phyloP scores from a whole-genome alignment of 805 yeast genomes.

The Wickerhamiella hasegawae region DNA sequence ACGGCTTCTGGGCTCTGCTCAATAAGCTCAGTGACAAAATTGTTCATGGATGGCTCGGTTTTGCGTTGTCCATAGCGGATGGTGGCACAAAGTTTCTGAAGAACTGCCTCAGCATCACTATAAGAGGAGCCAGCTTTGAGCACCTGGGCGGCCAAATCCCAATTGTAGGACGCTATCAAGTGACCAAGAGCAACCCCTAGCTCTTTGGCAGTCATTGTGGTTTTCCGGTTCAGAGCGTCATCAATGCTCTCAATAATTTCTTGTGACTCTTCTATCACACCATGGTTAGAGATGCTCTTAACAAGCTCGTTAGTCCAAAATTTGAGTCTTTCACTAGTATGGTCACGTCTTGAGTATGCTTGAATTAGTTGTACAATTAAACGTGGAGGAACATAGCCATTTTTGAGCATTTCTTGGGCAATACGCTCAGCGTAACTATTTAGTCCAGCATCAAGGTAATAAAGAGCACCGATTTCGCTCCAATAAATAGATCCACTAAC shows the following conservation, averaged over 20 bases:
- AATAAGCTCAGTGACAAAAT: no score
- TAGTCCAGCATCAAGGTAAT: conserved; percentile 13
- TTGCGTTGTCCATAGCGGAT: no score
- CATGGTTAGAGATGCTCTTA: not conserved
- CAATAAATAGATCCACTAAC: conserved; percentile 9
- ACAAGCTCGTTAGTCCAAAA: not conserved
- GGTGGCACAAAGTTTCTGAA: no score
- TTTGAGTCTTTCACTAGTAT: not conserved
- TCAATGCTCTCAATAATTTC: not conserved
- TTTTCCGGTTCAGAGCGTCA: not conserved
- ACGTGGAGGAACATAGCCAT: conserved; percentile 5
- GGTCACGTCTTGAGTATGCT: not conserved
- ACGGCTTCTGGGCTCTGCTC: no score
- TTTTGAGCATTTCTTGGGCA: conserved; percentile 3
- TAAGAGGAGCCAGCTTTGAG: no score
- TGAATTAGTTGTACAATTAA: conserved; percentile 6
- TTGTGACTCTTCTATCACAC: not conserved
- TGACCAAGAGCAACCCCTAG: no score
- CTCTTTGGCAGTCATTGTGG: no score
- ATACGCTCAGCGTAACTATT: conserved; percentile 6
- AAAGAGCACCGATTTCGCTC: conserved; percentile 14
- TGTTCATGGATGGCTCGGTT: no score
- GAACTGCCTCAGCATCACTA: no score
- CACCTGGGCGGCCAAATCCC: no score
- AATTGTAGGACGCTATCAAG: no score